Evolutionary conservation across 2,329 filamentous ascomycete species (phyloP).

Genomic region (Parastagonospora nodorum): DNA sequence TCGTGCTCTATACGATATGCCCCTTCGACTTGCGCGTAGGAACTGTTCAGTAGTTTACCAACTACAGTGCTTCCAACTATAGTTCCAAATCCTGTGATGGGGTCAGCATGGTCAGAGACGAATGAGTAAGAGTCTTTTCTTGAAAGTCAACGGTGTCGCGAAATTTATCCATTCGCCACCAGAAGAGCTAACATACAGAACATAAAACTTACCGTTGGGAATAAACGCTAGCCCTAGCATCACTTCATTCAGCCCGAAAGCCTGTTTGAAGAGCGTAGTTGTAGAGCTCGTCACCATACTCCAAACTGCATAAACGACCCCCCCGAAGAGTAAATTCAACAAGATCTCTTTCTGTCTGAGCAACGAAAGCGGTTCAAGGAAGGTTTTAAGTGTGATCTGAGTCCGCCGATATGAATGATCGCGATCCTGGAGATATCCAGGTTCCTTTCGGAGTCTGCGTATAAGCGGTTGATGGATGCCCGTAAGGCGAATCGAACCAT

Average conservation of each 20-base stretch:
- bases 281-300: constrained; percentile 56
- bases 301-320: constrained; percentile 55
- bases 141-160: not conserved
- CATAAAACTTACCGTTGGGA: constrained; percentile 37
- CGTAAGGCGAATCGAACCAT: too few species aligned
- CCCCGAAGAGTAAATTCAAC: constrained; percentile 51
- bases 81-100: constrained; percentile 39
- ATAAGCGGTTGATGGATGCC: too few species aligned
- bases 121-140: not conserved
- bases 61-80: constrained; percentile 50
- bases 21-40: constrained; percentile 42
- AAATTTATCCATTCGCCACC: not conserved
- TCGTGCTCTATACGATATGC: constrained; percentile 27
- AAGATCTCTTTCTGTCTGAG: constrained; percentile 48
- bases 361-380: constrained; percentile 48
- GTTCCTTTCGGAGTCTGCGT: not conserved
- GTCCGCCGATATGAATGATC: constrained; percentile 2
- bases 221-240: constrained; percentile 51
- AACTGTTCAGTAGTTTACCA: constrained; percentile 51
- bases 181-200: not conserved
- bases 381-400: constrained; percentile 41
- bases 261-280: constrained; percentile 46
- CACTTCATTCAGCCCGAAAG: constrained; percentile 47
- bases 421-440: constrained; percentile 1
- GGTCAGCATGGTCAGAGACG: not conserved